These are phyloP conservation scores for Dioscorea zingiberensis DNA, from an alignment of 106 monocot species.

Conservation along the genomic window DNA sequence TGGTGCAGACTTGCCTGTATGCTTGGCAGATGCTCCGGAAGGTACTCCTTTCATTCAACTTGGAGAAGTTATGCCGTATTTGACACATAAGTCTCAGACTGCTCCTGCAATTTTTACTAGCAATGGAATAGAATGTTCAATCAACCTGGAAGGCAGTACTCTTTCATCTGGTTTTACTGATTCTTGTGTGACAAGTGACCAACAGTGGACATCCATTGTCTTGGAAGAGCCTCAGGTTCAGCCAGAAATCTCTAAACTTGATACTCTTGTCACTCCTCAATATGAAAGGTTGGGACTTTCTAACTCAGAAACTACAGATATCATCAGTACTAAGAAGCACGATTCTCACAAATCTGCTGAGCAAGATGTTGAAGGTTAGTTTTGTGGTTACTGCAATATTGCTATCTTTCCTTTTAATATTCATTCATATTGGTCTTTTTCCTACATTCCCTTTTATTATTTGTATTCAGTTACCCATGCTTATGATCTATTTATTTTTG, in stretches of 20 bases:
- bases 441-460: background rate
- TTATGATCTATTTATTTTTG: background rate
- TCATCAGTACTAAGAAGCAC: slow-evolving; percentile 26
- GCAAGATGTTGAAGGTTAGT: slow-evolving; percentile 70
- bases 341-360: slow-evolving; percentile 33
- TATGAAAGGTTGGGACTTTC: slow-evolving; percentile 17
- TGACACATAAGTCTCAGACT: slow-evolving; percentile 30
- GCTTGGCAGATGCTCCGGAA: slow-evolving; percentile 69
- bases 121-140: slow-evolving; percentile 15
- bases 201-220: slow-evolving; percentile 4
- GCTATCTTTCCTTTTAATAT: background rate
- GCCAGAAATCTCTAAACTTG: slow-evolving; percentile 11
- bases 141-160: slow-evolving; percentile 6
- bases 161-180: slow-evolving; percentile 2
- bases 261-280: slow-evolving; percentile 4
- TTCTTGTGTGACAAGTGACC: slow-evolving; percentile 7
- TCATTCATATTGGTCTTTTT: background rate
- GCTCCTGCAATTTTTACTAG: background rate
- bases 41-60: slow-evolving; percentile 65
- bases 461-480: no score
- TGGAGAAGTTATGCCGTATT: slow-evolving; percentile 82
- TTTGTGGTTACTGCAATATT: background rate
- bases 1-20: slow-evolving; percentile 78
- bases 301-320: slow-evolving; percentile 14
- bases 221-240: slow-evolving; percentile 20